phyloP scores from a whole-genome alignment of 139 green algal genomes.

The Asterochloris erici region DNA sequence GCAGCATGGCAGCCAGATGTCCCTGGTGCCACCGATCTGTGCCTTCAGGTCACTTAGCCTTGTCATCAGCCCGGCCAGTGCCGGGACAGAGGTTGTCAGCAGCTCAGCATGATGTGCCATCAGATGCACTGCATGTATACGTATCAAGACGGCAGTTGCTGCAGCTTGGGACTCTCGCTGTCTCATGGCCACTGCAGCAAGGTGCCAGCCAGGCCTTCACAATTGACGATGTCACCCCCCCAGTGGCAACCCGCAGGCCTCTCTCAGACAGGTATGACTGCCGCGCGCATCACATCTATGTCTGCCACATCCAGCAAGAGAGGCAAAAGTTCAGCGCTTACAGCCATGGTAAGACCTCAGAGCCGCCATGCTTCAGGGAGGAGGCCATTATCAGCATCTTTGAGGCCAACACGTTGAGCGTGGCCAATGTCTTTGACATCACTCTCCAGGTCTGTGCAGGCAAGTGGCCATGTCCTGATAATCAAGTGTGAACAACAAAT shows the following conservation, averaged over 20 bases:
- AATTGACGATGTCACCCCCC: conserved; percentile 22
- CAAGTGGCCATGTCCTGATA: not conserved
- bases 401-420: conserved; percentile 41
- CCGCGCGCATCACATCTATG: not conserved
- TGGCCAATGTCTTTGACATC: conserved; percentile 73
- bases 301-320: not conserved
- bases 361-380: conserved; percentile 38
- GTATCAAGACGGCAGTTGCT: not conserved
- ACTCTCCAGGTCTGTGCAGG: conserved; percentile 38
- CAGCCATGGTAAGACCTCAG: not conserved
- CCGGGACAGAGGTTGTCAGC: too few relatives aligned
- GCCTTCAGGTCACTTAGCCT: too few relatives aligned
- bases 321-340: not conserved
- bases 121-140: too few relatives aligned
- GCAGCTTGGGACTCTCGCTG: too few relatives aligned
- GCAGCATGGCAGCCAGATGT: too few relatives aligned
- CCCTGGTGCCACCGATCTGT: too few relatives aligned
- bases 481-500: not conserved
- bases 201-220: not conserved
- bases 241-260: conserved; percentile 1
- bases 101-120: too few relatives aligned
- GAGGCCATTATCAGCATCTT: conserved; percentile 55
- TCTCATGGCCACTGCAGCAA: not conserved
- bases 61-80: too few relatives aligned
- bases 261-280: conserved; percentile 21